Base-by-base conservation (phyloP, 2,329 filamentous ascomycete genomes). In the Talaromyces piceae region DNA sequence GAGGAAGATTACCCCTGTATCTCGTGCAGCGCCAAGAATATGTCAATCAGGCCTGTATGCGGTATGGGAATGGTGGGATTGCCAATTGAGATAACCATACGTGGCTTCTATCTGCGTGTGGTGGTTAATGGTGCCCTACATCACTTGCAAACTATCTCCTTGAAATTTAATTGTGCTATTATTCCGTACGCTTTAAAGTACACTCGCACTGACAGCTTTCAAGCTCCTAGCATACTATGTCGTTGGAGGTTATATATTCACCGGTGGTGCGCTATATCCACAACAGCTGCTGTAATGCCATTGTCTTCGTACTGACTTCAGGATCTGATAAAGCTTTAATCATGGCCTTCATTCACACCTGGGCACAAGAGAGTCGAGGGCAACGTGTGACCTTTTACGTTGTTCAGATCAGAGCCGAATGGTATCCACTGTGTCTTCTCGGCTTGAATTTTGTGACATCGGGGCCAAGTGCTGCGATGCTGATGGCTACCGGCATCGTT, bases 311-410 rank as follows among this genome's bases (percentile, higher is more conserved):
- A 27, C 45, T 54, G 18, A 49, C 30, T 37, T n/a, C n/a, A n/a
- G n/a, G n/a, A 27, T 23, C 22, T 16, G n/a, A 4, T 33, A 9
- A 51, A 61, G 86, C 86, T 11, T 77, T 98, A 49, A 83, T 87
- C 48, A 75, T 95, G 54, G 88, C 90, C 37, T 79, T 95, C 63
- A 77, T 80, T 46, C 96, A 96, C 67, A 95, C 90, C 5, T 87
- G 83, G 57, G 83, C 84, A 1, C 90, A 95, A 68, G 91, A 95
- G 62, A 87, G 91, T 65, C 83, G 87, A 28, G 88, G 87, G 47
- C 76, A 77, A 60, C 86, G 86, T 65, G 81, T 86, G 5, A 84
- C 78, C 50, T 91, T 94, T 66, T 88, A 90, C 72, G 81, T 97
- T 64, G 71, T 96, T 59, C 87, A 81, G 33, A 87, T 97, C 54